Base-by-base conservation (phyloP, 306 rosid species). In the Abrus precatorius region DNA sequence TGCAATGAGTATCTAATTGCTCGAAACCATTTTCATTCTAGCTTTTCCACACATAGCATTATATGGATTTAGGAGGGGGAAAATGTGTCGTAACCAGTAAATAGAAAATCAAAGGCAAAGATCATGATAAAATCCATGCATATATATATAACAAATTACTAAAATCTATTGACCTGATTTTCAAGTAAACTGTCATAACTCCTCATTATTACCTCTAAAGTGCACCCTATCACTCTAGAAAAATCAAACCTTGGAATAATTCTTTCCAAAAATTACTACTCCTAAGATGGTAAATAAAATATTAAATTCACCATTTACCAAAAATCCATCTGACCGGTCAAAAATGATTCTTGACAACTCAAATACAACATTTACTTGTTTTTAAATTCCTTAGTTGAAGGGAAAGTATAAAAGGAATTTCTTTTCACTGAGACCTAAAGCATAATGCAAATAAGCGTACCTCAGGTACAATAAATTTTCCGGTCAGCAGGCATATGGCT, bases 381-480 rank as follows among this genome's bases (percentile, higher is more conserved):
- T 41, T 64, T 69, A 43, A 50, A 53, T 63, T 45, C 75, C 53
- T 28, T 50, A 57, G 30, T n/a, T 50, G 79, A 48, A 29, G 33
- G 57, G 20, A 13, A 32, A 57, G 52, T 27, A 56, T 33, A 9
- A 68, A 67, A 49, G 70, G 41, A 5, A 44, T 61, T 44, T 64
- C 12, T 38, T 57, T 59, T 45, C 72, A 61, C 12, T 1, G 52
- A 75, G 9, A 81, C 8, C 69, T 27, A 28, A 50, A 29, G 54
- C 60, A 84, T 45, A 59, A 12, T 65, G 80, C n/a, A 56, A 14
- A 75, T 9, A 64, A 52, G n/a, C 74, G 33, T 91, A 95, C 99
- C 99, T 91, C 99, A 3, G 99, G 99, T 27, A 95, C 97, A 44
- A 95, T 95, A 75, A 95, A 95, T 33, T 91, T 88, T 82, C 99